These are phyloP conservation scores for Psilocybe tampanensis DNA, from an alignment of 768 basidiomycete species.

Conservation along the genomic window DNA sequence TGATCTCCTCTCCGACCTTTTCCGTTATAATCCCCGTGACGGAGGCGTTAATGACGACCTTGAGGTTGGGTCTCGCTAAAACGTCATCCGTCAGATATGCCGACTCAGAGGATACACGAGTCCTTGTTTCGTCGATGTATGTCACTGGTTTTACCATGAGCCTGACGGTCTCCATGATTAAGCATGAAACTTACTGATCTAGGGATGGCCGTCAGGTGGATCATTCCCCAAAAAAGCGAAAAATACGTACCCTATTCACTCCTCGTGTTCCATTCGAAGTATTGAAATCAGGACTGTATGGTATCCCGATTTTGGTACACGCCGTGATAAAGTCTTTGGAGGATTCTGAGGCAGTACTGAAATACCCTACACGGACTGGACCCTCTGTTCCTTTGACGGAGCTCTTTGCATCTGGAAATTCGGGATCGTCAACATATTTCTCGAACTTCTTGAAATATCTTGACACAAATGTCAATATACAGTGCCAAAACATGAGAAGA, in stretches of 20 bases:
- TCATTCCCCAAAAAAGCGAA: neutral
- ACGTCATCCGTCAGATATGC: constrained; percentile 67
- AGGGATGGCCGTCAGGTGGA: neutral
- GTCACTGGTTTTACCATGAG: constrained; percentile 49
- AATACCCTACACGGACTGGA: constrained; percentile 56
- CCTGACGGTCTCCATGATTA: neutral
- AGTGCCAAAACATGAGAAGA: neutral
- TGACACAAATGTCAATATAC: neutral
- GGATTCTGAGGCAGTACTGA: constrained; percentile 39
- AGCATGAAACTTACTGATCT: constrained; percentile 31
- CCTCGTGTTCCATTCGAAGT: constrained; percentile 55
- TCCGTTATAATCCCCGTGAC: constrained; percentile 58
- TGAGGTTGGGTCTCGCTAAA: constrained; percentile 61
- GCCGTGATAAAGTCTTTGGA: constrained; percentile 53
- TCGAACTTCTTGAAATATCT: constrained; percentile 73
- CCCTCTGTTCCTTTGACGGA: constrained; percentile 49
- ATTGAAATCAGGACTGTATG: constrained; percentile 57
- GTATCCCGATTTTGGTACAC: constrained; percentile 52
- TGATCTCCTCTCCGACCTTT: constrained; percentile 31
- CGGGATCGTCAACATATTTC: constrained; percentile 47
- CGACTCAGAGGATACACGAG: constrained; percentile 59
- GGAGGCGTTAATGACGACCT: constrained; percentile 50
- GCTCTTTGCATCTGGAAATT: constrained; percentile 48
- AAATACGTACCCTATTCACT: constrained; percentile 48
- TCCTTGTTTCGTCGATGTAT: constrained; percentile 52